Evolutionary conservation across 495 filamentous ascomycete genomes (phyloP).

Genomic region (Podospora didyma): DNA sequence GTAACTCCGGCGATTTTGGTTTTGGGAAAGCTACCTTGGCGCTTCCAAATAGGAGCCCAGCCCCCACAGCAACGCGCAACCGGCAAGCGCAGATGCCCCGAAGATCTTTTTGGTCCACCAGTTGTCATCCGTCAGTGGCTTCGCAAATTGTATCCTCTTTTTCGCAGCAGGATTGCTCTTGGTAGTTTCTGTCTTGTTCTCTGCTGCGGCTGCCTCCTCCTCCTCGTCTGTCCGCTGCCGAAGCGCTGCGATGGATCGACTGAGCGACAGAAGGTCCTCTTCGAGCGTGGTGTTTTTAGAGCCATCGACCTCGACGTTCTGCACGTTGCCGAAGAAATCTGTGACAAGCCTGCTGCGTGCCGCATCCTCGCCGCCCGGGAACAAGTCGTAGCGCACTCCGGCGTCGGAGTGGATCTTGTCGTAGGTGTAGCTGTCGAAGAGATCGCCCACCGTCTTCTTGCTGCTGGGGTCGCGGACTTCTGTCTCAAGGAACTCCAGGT

Average conservation of each 20-base stretch:
- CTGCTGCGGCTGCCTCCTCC: conserved; percentile 30
- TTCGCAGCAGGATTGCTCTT: conserved; percentile 29
- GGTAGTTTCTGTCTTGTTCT: conserved; percentile 25
- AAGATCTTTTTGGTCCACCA: conserved; percentile 68
- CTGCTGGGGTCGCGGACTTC: conserved; percentile 77
- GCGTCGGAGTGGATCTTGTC: conserved; percentile 90
- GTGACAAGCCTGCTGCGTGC: conserved; percentile 74
- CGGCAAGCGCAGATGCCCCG: conserved; percentile 60
- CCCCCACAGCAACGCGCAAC: conserved; percentile 65
- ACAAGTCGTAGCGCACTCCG: conserved; percentile 91
- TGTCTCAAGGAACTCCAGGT: conserved; percentile 92
- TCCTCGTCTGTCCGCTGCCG: conserved; percentile 48
- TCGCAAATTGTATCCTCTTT: conserved; percentile 47
- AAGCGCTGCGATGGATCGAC: conserved; percentile 57
- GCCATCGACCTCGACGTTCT: conserved; percentile 85
- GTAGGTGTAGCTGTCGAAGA: conserved; percentile 94
- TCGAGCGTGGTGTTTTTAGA: conserved; percentile 55
- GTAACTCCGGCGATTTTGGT: too few species aligned
- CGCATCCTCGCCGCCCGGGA: conserved; percentile 70
- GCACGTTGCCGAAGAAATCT: conserved; percentile 98
- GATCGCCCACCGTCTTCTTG: conserved; percentile 83
- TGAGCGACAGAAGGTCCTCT: conserved; percentile 66
- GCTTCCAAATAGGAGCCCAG: conserved; percentile 51
- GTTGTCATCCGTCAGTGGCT: conserved; percentile 60
- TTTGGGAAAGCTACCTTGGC: too few species aligned